Evolutionary conservation across 495 filamentous ascomycete genomes (phyloP), one percentile per base, ranked within the genome.

Genomic region (Echria macrotheca): DNA sequence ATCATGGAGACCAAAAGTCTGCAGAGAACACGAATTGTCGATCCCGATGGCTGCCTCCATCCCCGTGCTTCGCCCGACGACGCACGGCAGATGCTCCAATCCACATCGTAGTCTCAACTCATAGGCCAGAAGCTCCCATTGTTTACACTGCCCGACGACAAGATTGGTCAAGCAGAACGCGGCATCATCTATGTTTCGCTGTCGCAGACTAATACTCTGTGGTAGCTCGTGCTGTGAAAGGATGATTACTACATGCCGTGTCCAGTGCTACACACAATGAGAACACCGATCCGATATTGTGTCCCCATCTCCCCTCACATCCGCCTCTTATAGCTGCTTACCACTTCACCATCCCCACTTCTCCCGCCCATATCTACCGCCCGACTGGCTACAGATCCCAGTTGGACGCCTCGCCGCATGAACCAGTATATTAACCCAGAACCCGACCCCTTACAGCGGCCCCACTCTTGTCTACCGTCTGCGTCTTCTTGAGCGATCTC

Each of bases 401-500:
- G 15, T 15, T 10, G 8, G 17, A 17, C 15, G 46, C 19, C 44
- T 14, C 33, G 53, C 59, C 56, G 58, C 58, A 60, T 59, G 28
- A 62, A 49, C 29, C 40, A 5, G 26, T 55, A 55, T 44, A 59
- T 63, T 64, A 75, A 49, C 59, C 69, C 55, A 75, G 55, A 15
- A 96, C 89, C 52, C 80, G 80, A 17, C 90, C 90, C 35, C 87
- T 83, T 35, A 81, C 70, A 44, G 75, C 66, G 44, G 83, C 79
- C 39, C 52, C 65, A 69, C 90, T 96, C 66, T 81, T 81, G 63
- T 96, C 90, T 58, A 86, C 89, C 17, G 90, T 95, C 66, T 85
- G 73, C 28, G 86, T 84, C 72, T 95, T 95, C 72, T 69, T 85
- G 54, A 96, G 71, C 11, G 79, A 69, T 63, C 65, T 90, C 41